Evolutionary conservation across 495 filamentous ascomycete genomes (phyloP).

Genomic region (Penicillium ucsense): DNA sequence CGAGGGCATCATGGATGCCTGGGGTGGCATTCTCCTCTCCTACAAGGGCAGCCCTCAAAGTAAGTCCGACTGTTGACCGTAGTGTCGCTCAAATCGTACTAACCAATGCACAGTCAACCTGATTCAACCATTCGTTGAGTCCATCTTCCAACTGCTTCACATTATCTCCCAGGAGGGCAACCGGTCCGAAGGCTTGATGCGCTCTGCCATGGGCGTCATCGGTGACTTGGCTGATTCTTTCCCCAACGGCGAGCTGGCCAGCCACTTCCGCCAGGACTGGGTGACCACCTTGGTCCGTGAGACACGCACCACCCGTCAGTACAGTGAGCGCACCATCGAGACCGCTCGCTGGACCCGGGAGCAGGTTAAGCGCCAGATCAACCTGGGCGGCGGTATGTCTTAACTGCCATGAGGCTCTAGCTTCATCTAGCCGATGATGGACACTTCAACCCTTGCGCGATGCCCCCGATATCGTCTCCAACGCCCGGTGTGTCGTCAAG

Average conservation of each 20-base stretch:
- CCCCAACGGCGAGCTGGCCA: constrained; percentile 75
- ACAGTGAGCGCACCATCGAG: constrained; percentile 70
- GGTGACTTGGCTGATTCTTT: constrained; percentile 93
- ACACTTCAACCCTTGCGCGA: background rate
- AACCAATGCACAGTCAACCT: constrained; percentile 41
- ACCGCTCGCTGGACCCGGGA: constrained; percentile 96
- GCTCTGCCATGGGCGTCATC: constrained; percentile 90
- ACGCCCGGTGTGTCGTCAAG: no score
- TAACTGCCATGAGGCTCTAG: constrained; percentile 7
- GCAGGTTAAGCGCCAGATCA: constrained; percentile 87
- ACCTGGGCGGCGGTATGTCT: constrained; percentile 32
- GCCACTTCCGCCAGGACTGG: constrained; percentile 86
- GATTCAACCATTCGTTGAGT: constrained; percentile 68
- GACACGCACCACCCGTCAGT: constrained; percentile 75
- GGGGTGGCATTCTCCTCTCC: constrained; percentile 89
- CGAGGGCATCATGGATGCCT: constrained; percentile 98
- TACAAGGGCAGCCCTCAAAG: constrained; percentile 62
- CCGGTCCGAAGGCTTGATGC: constrained; percentile 83
- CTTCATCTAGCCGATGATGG: constrained; percentile 7
- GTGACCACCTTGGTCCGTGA: constrained; percentile 79
- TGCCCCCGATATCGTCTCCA: no score
- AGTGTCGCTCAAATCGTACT: constrained; percentile 13
- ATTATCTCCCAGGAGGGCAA: constrained; percentile 70
- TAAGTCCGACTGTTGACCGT: constrained; percentile 8
- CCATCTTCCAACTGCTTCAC: constrained; percentile 84